Percentiles rank a stretch among this genome's conserved stretches.
Evolutionary conservation across 2,329 filamentous ascomycete genomes (phyloP).

Genomic region (Fusarium anguioides): DNA sequence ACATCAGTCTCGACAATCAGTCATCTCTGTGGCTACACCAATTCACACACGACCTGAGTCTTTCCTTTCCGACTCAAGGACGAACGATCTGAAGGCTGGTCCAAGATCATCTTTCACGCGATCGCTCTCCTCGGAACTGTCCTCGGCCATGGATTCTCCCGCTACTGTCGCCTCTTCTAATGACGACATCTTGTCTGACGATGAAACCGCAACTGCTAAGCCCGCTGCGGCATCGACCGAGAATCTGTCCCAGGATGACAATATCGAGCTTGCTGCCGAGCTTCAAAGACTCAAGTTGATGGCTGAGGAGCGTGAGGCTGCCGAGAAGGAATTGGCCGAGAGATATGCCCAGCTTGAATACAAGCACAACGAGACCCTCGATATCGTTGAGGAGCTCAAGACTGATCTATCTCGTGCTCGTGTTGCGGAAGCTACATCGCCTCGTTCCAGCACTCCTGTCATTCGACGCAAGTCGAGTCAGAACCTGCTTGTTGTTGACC

Average conservation of each 20-base stretch:
- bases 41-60: constrained; percentile 73
- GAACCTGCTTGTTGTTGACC: constrained; percentile 86
- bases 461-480: constrained; percentile 95
- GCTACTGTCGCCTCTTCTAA: constrained; percentile 72
- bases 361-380: constrained; percentile 83
- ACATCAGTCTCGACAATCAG: constrained; percentile 64
- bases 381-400: constrained; percentile 91
- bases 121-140: constrained; percentile 94
- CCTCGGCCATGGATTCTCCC: constrained; percentile 83
- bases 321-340: constrained; percentile 76
- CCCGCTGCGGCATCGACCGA: constrained; percentile 51
- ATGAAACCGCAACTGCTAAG: constrained; percentile 60
- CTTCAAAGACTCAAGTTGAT: constrained; percentile 76
- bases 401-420: constrained; percentile 84
- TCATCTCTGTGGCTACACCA: constrained; percentile 64
- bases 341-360: constrained; percentile 87
- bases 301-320: constrained; percentile 80
- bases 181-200: constrained; percentile 58
- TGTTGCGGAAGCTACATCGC: constrained; percentile 67
- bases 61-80: constrained; percentile 84
- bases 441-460: constrained; percentile 75
- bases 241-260: constrained; percentile 52
- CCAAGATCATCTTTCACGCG: constrained; percentile 77
- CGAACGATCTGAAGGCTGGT: constrained; percentile 75
- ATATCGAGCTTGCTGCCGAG: constrained; percentile 68